Base-by-base conservation (phyloP, 2,329 filamentous ascomycete species). In the Stemphylium lycopersici region DNA sequence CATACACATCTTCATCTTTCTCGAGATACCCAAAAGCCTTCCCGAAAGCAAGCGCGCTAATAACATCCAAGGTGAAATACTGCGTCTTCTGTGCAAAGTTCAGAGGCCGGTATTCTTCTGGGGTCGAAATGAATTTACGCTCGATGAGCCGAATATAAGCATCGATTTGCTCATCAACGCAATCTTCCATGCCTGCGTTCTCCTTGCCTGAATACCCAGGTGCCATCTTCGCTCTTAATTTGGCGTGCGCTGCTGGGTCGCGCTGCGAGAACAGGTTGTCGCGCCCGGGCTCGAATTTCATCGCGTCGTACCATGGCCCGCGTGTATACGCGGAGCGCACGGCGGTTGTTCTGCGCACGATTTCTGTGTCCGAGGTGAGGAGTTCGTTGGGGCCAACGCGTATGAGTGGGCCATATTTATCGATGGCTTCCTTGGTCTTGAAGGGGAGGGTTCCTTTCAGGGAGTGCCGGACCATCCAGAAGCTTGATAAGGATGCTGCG, bases 41-140 rank as follows among this genome's bases (percentile, higher is more conserved):
- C 5, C 82, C 83, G 54, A 83, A 83, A 0, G 80, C 79, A 2
- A 85, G 63, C 32, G 77, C 77, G 24, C 77, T 80, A 55, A 85
- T 82, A 42, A 83, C 77, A 56, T 85, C 83, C 6, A 84, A 71
- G 1, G 82, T 82, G 46, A 84, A 80, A 67, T 75, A 85, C 32
- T 82, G 79, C 2, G 76, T 70, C 52, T 81, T 80, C 3, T 70
- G 67, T 2, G 72, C 79, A 48, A 80, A 68, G 46, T 84, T 81
- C 48, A 70, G 65, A 1, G 72, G 61, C 0, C 64, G 75, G 3
- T 77, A 73, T 3, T 75, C 66, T 15, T 53, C 31, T 1, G 43
- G 10, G 0, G 48, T 58, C 1, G 61, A 67, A 1, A 69, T 7
- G 26, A 80, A 84, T 54, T 79, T 80, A n/a, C 58, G 63, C 49